A percentile compares a stretch with the other conserved stretches of the same genome.
Evolutionary conservation across 129 eudicot genomes (phyloP).

Genomic region (Ambrosia trifida): DNA sequence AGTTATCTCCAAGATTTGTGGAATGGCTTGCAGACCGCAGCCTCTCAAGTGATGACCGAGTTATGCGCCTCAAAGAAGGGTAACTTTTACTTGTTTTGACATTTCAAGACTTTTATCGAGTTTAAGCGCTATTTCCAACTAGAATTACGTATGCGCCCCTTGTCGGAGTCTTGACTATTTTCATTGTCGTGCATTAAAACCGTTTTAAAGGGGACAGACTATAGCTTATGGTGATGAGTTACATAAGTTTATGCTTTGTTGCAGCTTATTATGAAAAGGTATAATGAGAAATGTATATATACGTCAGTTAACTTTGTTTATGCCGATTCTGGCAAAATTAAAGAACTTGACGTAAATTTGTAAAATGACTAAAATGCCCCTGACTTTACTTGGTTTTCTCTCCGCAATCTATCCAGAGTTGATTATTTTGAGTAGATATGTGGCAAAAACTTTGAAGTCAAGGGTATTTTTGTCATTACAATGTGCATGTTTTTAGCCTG

Average conservation of each 20-base stretch:
- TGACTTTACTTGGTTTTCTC: background rate
- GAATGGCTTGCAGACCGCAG: slow-evolving; percentile 94
- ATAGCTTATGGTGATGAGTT: background rate
- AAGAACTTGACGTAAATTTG: background rate
- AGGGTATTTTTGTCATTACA: background rate
- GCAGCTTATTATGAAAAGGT: background rate
- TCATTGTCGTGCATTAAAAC: background rate
- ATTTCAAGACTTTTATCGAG: background rate
- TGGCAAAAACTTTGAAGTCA: background rate
- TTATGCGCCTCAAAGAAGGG: slow-evolving; percentile 98
- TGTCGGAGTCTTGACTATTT: background rate
- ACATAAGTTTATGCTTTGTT: background rate
- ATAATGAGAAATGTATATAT: background rate
- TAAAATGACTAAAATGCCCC: background rate
- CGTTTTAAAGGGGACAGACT: background rate
- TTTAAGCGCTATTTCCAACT: background rate
- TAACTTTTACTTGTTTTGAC: slow-evolving; percentile 32
- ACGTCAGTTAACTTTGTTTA: background rate
- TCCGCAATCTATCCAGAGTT: background rate
- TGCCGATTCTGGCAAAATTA: background rate
- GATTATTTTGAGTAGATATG: background rate
- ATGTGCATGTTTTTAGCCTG: background rate
- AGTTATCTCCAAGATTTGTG: slow-evolving; percentile 67
- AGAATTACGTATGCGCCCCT: background rate
- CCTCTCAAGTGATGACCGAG: slow-evolving; percentile 80